Percentiles rank a stretch among this genome's conserved stretches.
Evolutionary conservation across 352 stramenopile species (phyloP).

Genomic region (Aphanomyces cochlioides): DNA sequence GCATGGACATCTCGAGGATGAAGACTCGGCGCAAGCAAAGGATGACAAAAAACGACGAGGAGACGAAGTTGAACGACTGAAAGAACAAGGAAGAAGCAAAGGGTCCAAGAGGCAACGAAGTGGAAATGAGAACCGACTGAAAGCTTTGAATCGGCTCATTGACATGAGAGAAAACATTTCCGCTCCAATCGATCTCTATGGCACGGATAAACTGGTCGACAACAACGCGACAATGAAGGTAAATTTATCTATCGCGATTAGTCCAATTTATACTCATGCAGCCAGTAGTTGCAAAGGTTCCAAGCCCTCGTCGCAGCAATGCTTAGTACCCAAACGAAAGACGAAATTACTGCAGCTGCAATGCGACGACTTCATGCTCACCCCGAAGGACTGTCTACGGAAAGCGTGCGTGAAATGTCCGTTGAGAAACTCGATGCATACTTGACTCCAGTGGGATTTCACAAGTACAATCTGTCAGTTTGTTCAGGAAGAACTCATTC

Average conservation of each 20-base stretch:
- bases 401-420: conserved; percentile 36
- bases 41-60: too few species aligned
- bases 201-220: conserved; percentile 6
- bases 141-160: neutral
- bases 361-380: conserved; percentile 62
- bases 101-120: too few species aligned
- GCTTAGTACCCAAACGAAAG: conserved; percentile 70
- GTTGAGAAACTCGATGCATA: conserved; percentile 44
- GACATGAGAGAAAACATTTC: neutral
- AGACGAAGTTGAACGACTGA: too few species aligned
- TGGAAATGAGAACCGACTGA: neutral
- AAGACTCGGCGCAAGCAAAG: too few species aligned
- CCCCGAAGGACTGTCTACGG: conserved; percentile 50
- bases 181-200: conserved; percentile 15
- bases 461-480: conserved; percentile 33
- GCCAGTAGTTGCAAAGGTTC: conserved; percentile 60
- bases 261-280: neutral
- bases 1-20: too few species aligned
- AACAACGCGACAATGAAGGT: too few species aligned
- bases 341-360: conserved; percentile 59
- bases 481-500: neutral
- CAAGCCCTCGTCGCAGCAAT: conserved; percentile 60
- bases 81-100: too few species aligned
- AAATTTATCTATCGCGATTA: neutral
- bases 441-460: conserved; percentile 67